Evolutionary conservation across 768 basidiomycete species (phyloP), one percentile per base, ranked within the genome.

Genomic region (Paxillus ammoniavirescens): DNA sequence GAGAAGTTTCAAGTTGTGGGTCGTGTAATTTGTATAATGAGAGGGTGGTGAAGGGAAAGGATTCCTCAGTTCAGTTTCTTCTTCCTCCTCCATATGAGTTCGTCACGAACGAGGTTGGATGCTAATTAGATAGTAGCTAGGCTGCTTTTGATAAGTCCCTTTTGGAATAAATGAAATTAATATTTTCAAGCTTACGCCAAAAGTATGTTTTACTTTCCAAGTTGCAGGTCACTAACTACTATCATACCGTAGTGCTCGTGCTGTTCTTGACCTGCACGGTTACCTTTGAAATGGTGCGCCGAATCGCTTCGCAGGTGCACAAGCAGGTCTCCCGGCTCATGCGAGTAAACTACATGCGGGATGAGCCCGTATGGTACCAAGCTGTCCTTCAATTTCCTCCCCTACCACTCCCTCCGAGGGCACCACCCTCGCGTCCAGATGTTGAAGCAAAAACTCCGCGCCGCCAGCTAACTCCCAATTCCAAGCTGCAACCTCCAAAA

Each of bases 31-130:
- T 9, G 79, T 78, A 70, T 93, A 92, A 65, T 90, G 88, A 13
- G 88, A 88, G 0, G 93, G 91, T 0, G 93, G 93, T 5, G 89
- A 89, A 23, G 93, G 93, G 67, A 95, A 96, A 9, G 89, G 91
- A 70, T 91, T 92, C 62, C 87, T 82, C 43, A 92, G 76, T 61
- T 91, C 89, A 51, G 84, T 78, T 51, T 86, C 86, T 56, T 90
- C 85, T 54, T 89, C 86, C 63, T 76, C 77, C 68, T n/a, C n/a
- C n/a, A n/a, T n/a, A n/a, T n/a, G n/a, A n/a, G n/a, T n/a, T n/a
- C n/a, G n/a, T n/a, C n/a, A n/a, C n/a, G n/a, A n/a, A 26, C 26
- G 3, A 26, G 26, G 26, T 26, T 26, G 26, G 6, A 26, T 26
- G 26, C 26, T 26, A 21, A 21, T 21, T 21, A 21, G 21, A 21